phyloP scores from a whole-genome alignment of 2,329 filamentous ascomycete species.

The Exophiala sp. region DNA sequence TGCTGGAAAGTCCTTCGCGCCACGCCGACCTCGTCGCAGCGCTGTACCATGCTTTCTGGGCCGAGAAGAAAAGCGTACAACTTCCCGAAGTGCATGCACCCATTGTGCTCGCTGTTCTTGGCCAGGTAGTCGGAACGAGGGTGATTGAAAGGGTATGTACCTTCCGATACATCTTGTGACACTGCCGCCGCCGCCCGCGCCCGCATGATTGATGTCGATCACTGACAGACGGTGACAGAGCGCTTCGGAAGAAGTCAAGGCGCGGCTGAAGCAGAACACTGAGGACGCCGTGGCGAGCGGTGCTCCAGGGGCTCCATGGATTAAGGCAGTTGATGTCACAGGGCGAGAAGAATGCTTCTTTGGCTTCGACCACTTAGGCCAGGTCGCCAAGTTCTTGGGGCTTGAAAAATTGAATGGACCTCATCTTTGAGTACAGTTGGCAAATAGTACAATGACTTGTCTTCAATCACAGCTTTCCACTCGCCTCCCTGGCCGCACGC shows the following conservation, averaged over 20 bases:
- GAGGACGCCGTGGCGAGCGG: slow-evolving; percentile 51
- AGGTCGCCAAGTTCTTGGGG: slow-evolving; percentile 51
- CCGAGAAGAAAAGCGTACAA: slow-evolving; percentile 36
- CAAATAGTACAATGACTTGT: background rate
- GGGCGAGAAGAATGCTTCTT: slow-evolving; percentile 56
- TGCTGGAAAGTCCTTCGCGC: slow-evolving; percentile 38
- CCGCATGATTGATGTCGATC: background rate
- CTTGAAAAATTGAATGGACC: slow-evolving; percentile 38
- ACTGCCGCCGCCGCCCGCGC: too few relatives aligned
- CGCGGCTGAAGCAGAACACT: slow-evolving; percentile 48
- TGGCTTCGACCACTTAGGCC: slow-evolving; percentile 59
- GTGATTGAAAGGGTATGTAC: slow-evolving; percentile 40
- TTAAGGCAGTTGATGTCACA: slow-evolving; percentile 52
- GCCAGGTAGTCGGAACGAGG: slow-evolving; percentile 40
- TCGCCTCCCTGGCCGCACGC: slow-evolving; percentile 9
- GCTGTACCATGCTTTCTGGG: slow-evolving; percentile 53
- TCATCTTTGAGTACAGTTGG: slow-evolving; percentile 3
- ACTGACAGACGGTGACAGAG: slow-evolving; percentile 27
- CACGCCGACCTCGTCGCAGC: slow-evolving; percentile 43
- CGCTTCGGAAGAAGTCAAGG: slow-evolving; percentile 36
- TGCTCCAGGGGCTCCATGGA: slow-evolving; percentile 60
- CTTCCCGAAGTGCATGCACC: slow-evolving; percentile 27
- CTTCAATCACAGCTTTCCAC: slow-evolving; percentile 8
- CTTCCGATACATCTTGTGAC: background rate
- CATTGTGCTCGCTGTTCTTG: slow-evolving; percentile 42